phyloP scores from a whole-genome alignment of 2,329 filamentous ascomycete species.

The Fusarium sp. region DNA sequence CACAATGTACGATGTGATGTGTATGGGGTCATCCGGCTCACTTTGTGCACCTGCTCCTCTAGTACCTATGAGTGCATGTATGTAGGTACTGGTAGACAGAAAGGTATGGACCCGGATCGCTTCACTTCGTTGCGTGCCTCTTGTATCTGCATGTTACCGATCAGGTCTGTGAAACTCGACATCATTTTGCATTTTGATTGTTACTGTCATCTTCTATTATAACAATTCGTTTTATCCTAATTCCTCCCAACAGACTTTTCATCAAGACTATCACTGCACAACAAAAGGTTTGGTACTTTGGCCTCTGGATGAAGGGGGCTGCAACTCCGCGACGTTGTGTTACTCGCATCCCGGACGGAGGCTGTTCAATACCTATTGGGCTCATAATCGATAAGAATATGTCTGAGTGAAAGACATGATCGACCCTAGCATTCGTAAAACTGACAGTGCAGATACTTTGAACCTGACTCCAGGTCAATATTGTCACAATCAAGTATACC shows the following conservation, averaged over 20 bases:
- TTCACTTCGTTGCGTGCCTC: background rate
- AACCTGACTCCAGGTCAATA: background rate
- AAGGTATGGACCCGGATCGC: background rate
- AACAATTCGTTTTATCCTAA: background rate
- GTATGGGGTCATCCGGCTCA: conserved; percentile 17
- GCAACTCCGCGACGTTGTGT: conserved; percentile 25
- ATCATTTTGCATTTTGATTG: background rate
- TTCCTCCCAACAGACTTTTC: background rate
- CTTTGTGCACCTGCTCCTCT: background rate
- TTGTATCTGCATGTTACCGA: background rate
- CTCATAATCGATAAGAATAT: background rate
- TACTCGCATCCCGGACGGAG: conserved; percentile 13
- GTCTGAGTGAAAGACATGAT: background rate
- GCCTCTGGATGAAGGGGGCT: conserved; percentile 5
- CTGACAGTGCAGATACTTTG: background rate
- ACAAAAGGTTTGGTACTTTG: background rate
- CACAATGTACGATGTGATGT: conserved; percentile 35
- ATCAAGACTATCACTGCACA: background rate
- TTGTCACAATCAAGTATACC: background rate
- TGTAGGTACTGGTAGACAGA: background rate
- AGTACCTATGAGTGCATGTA: background rate
- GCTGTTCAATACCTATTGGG: background rate
- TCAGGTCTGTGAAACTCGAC: background rate
- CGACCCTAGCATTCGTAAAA: too few relatives aligned
- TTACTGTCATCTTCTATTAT: background rate